Percentiles rank a stretch among this genome's conserved stretches.
phyloP scores from a whole-genome alignment of 1,284 basidiomycete genomes.

The Ceratobasidium sp. region DNA sequence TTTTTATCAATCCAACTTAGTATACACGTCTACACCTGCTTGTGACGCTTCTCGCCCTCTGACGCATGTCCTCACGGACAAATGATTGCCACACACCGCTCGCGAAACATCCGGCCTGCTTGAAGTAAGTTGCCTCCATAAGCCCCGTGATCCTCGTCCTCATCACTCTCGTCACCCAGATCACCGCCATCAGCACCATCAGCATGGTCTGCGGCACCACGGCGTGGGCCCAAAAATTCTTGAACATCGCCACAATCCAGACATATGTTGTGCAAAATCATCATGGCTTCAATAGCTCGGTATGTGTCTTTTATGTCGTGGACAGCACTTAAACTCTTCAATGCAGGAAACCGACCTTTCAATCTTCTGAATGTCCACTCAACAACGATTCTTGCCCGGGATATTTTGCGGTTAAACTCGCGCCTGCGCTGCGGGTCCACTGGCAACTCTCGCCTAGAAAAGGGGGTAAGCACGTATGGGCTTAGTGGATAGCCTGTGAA shows the following conservation, averaged over 20 bases:
- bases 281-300: not conserved
- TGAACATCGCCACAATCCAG: not conserved
- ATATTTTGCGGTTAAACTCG: not conserved
- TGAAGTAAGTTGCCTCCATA: not conserved
- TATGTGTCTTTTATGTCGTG: not conserved
- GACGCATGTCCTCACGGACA: not conserved
- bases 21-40: not conserved
- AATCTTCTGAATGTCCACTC: slow-evolving; percentile 8
- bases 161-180: not conserved
- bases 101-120: not conserved
- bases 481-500: not conserved
- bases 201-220: not conserved
- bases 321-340: not conserved
- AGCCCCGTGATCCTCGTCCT: not conserved
- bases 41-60: too few species aligned
- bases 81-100: not conserved
- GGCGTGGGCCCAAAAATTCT: too few species aligned
- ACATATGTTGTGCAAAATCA: slow-evolving; percentile 2
- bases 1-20: not conserved
- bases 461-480: not conserved
- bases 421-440: not conserved
- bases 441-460: not conserved
- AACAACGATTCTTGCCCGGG: not conserved
- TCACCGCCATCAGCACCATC: not conserved
- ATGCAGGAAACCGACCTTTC: not conserved